Percentiles rank a stretch among this genome's conserved stretches.
phyloP scores from a whole-genome alignment of 1,284 basidiomycete species.

The Cryptococcus sp. region DNA sequence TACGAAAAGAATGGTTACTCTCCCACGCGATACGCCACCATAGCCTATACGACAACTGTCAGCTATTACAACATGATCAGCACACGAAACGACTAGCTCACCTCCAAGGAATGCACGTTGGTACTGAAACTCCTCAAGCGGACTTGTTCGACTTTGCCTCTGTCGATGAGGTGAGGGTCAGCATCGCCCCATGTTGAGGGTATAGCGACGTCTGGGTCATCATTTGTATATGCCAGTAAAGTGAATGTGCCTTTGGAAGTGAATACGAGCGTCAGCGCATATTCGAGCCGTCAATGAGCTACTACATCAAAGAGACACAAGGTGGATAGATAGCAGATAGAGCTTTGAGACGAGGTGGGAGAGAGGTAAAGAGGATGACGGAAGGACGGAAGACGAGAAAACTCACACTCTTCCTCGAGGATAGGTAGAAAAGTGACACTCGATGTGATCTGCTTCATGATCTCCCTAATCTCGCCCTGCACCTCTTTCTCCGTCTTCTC shows the following conservation, averaged over 20 bases:
- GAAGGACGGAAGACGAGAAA: conserved; percentile 2
- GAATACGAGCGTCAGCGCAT: background rate
- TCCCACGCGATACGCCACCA: conserved; percentile 51
- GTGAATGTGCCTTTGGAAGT: conserved; percentile 65
- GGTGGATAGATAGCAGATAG: too few relatives aligned
- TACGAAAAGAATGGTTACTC: conserved; percentile 25
- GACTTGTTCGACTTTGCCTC: conserved; percentile 94
- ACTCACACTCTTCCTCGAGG: conserved; percentile 89
- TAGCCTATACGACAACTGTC: conserved; percentile 26
- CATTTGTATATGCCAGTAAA: conserved; percentile 87
- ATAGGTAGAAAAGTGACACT: conserved; percentile 94
- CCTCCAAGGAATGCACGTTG: conserved; percentile 85
- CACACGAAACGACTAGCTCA: conserved; percentile 14
- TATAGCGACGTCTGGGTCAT: conserved; percentile 70
- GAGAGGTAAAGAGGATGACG: too few relatives aligned
- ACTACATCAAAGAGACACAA: too few relatives aligned
- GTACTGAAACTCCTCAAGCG: conserved; percentile 87
- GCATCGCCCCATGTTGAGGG: conserved; percentile 83
- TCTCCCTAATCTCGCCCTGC: conserved; percentile 94
- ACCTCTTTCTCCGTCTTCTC: conserved; percentile 80
- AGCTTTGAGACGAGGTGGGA: too few relatives aligned
- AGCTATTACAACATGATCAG: background rate
- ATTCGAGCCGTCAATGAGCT: background rate
- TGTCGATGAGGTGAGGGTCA: conserved; percentile 91
- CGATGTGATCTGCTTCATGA: conserved; percentile 97